These are phyloP conservation scores for Bacterosira constricta DNA, from an alignment of 108 stramenopile genomes.

Conservation along the genomic window DNA sequence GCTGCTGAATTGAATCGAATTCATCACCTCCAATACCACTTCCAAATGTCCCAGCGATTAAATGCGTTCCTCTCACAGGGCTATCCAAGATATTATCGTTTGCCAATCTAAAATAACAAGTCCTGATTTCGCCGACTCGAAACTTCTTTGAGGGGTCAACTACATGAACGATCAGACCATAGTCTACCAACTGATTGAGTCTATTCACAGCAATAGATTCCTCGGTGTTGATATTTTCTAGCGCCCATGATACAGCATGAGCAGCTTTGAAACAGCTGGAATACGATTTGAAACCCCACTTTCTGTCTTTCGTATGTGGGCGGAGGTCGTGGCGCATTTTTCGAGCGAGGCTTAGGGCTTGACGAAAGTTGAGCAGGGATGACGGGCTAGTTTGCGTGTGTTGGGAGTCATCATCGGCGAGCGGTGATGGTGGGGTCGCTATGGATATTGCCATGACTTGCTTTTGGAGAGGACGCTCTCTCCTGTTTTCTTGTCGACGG, in stretches of 20 bases:
- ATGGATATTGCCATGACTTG: no score
- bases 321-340: slow-evolving; percentile 25
- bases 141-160: slow-evolving; percentile 36
- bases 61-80: neutral
- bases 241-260: slow-evolving; percentile 41
- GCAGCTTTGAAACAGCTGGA: slow-evolving; percentile 34
- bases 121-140: slow-evolving; percentile 30
- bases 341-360: slow-evolving; percentile 20
- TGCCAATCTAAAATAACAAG: slow-evolving; percentile 42
- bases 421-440: no score
- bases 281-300: slow-evolving; percentile 50
- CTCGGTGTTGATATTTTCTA: slow-evolving; percentile 2
- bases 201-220: slow-evolving; percentile 27
- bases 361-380: slow-evolving; percentile 8
- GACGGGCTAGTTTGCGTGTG: no score
- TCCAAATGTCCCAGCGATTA: neutral
- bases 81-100: slow-evolving; percentile 13
- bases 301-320: slow-evolving; percentile 34
- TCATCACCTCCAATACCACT: neutral
- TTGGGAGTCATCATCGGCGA: no score
- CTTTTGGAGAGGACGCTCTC: no score
- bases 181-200: slow-evolving; percentile 40
- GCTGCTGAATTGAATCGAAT: slow-evolving; percentile 13
- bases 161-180: slow-evolving; percentile 37
- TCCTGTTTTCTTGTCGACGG: no score